Evolutionary conservation across 2,329 filamentous ascomycete genomes (phyloP), one percentile per base, ranked within the genome.

Genomic region (Trichoderma sp.): DNA sequence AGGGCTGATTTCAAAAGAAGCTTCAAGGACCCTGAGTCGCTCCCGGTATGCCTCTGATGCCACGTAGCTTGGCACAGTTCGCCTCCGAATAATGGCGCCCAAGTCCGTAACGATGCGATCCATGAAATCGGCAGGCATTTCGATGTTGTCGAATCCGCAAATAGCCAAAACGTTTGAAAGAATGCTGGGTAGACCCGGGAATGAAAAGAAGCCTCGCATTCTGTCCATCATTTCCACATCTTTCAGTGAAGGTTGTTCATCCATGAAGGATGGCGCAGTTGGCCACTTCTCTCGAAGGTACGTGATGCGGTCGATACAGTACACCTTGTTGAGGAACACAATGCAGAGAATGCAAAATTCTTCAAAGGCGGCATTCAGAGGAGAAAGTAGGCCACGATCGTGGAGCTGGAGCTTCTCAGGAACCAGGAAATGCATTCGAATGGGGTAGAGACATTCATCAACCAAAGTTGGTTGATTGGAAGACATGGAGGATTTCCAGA

Each of bases 41-140:
- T 69, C 64, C n/a, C 72, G 75, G 63, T 74, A 78, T 18, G 73
- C 67, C 13, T 69, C 55, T 11, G 73, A 76, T 14, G 70, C 64
- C 30, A 78, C 71, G 37, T 74, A 78, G 64, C 76, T 79, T 54
- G 77, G 77, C 10, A 74, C 64, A 5, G 77, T 74, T 4, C 77
- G 60, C 34, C 73, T 71, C 43, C 70, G 68, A 14, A 72, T 67
- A 26, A 78, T 73, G 18, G 77, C 77, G 56, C 75, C 71, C 59
- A 79, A 69, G 65, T 79, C 77, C 55, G 77, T 70, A 26, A 76
- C 66, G 30, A 79, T 71, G 16, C 52, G 67, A 52, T 77, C 73
- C 30, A 77, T 60, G 51, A 77, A 74, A n/a, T 72, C 64, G 34
- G 70, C 63, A 8, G 76, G 74, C 34, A 77, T 52, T 18, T 68